These are phyloP conservation scores for Nannizziopsis arthrosporioides DNA, from an alignment of 2,329 filamentous ascomycete species.

Conservation along the genomic window DNA sequence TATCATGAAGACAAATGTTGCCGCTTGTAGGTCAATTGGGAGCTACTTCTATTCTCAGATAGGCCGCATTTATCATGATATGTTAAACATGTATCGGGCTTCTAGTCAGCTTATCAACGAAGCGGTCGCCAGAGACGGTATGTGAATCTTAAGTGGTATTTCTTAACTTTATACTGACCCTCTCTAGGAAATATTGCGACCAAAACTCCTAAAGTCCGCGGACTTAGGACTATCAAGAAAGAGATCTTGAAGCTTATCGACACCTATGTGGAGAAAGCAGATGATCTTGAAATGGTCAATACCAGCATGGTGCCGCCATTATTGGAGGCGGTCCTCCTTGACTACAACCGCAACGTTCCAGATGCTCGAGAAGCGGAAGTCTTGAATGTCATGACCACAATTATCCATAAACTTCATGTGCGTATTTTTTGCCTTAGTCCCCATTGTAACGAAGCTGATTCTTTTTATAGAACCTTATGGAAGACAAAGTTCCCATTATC, in stretches of 20 bases:
- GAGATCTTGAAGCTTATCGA: slow-evolving; percentile 97
- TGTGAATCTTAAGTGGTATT: slow-evolving; percentile 4
- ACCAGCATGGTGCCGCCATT: slow-evolving; percentile 91
- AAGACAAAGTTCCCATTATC: slow-evolving; percentile 91
- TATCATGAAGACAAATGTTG: slow-evolving; percentile 99
- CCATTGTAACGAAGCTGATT: slow-evolving; percentile 23
- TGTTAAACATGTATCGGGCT: slow-evolving; percentile 97
- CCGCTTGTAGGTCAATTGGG: slow-evolving; percentile 93
- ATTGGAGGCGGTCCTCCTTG: slow-evolving; percentile 81
- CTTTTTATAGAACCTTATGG: slow-evolving; percentile 70
- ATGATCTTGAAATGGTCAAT: slow-evolving; percentile 87
- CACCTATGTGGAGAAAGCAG: slow-evolving; percentile 94
- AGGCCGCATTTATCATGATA: slow-evolving; percentile 92
- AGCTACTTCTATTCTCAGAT: slow-evolving; percentile 98
- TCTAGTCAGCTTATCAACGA: slow-evolving; percentile 95
- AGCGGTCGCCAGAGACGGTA: slow-evolving; percentile 73
- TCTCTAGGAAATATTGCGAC: slow-evolving; percentile 70
- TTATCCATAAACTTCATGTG: slow-evolving; percentile 93
- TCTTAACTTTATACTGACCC: slow-evolving; percentile 14
- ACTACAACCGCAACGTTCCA: slow-evolving; percentile 94
- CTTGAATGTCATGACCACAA: slow-evolving; percentile 91
- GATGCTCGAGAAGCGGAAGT: slow-evolving; percentile 95
- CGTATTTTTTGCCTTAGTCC: slow-evolving; percentile 46
- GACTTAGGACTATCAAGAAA: slow-evolving; percentile 95
- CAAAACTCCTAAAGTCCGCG: slow-evolving; percentile 93